A percentile compares a stretch with the other conserved stretches of the same genome.
Evolutionary conservation across 495 filamentous ascomycete genomes (phyloP).

Genomic region (Cercophora scortea): DNA sequence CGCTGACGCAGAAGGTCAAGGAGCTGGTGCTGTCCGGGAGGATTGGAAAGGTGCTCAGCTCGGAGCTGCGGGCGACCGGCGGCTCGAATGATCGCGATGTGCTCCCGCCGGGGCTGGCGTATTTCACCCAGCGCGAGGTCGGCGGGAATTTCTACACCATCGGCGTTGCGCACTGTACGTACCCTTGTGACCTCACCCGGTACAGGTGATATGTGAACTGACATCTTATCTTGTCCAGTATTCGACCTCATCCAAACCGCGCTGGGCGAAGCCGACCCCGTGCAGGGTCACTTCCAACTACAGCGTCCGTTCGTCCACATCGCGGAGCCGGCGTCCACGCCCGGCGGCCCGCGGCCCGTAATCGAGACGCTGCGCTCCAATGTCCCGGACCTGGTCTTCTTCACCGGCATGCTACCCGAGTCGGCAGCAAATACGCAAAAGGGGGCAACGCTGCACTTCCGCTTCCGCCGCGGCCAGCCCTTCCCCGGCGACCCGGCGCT

Average conservation of each 20-base stretch:
- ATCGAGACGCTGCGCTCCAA: slow-evolving; percentile 24
- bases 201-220: neutral
- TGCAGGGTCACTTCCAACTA: slow-evolving; percentile 35
- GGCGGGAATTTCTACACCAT: slow-evolving; percentile 49
- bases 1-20: slow-evolving; percentile 35
- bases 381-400: slow-evolving; percentile 39
- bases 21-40: slow-evolving; percentile 36
- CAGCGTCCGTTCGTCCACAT: slow-evolving; percentile 37
- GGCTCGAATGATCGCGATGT: slow-evolving; percentile 27
- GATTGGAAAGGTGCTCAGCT: slow-evolving; percentile 50
- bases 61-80: slow-evolving; percentile 34
- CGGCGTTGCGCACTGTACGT: slow-evolving; percentile 42
- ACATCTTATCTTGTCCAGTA: slow-evolving; percentile 2
- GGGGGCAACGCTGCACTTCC: slow-evolving; percentile 32
- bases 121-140: slow-evolving; percentile 35
- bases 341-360: neutral
- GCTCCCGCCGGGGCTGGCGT: slow-evolving; percentile 25
- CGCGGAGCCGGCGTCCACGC: slow-evolving; percentile 13
- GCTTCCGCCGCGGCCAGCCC: slow-evolving; percentile 40
- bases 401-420: slow-evolving; percentile 36
- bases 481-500: slow-evolving; percentile 41
- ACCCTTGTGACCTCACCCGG: neutral
- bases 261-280: slow-evolving; percentile 34
- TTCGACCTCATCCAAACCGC: slow-evolving; percentile 33
- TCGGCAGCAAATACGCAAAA: slow-evolving; percentile 17